phyloP scores from a whole-genome alignment of 2,329 filamentous ascomycete species.

The Cryoendolithus antarcticus region DNA sequence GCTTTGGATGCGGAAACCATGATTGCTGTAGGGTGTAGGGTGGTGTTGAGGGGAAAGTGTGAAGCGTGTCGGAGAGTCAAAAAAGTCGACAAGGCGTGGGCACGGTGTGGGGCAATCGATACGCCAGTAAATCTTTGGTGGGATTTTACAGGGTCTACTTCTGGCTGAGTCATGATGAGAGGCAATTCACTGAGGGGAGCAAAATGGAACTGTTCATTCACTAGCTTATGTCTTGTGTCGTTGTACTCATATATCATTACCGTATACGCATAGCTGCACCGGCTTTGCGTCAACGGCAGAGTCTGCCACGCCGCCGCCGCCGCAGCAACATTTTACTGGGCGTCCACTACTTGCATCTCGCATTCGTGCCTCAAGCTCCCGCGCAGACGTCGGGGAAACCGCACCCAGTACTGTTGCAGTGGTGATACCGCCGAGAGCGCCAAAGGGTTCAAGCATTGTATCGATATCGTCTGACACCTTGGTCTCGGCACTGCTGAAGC shows the following conservation, averaged over 20 bases:
- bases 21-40: conserved; percentile 12
- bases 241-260: conserved; percentile 16
- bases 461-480: conserved; percentile 26
- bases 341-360: not conserved
- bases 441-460: conserved; percentile 31
- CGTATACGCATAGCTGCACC: conserved; percentile 14
- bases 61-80: conserved; percentile 11
- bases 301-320: conserved; percentile 3
- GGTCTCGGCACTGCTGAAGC: conserved; percentile 16
- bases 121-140: no score
- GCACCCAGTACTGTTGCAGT: conserved; percentile 25
- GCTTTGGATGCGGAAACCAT: conserved; percentile 61
- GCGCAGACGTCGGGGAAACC: conserved; percentile 27
- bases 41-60: conserved; percentile 57
- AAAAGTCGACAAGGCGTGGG: no score
- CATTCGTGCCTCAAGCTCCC: conserved; percentile 24
- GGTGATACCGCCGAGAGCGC: conserved; percentile 12
- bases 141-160: no score
- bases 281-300: conserved; percentile 1
- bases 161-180: no score
- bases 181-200: no score
- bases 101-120: no score
- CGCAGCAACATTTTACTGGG: not conserved
- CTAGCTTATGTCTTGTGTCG: no score
- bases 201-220: no score